These are phyloP conservation scores for Pilatotrama ljubarskyi DNA, from an alignment of 768 basidiomycete genomes.

Conservation along the genomic window DNA sequence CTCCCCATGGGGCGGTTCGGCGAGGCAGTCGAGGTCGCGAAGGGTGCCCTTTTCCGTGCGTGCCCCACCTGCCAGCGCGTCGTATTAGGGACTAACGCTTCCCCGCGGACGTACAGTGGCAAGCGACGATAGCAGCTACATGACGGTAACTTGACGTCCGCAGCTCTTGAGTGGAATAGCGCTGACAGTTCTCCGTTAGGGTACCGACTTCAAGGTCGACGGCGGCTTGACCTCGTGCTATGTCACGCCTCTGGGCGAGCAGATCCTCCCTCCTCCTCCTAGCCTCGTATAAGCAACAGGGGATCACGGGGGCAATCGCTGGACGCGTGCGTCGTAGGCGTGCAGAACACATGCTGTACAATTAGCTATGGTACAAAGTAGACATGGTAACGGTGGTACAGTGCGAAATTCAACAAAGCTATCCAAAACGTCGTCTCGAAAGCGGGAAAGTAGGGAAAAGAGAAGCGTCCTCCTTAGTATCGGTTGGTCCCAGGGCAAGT, in stretches of 20 bases:
- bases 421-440: not conserved
- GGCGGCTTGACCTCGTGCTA: conserved; percentile 93
- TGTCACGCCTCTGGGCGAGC: conserved; percentile 86
- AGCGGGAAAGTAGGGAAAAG: not conserved
- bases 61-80: conserved; percentile 22
- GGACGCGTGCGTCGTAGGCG: not conserved
- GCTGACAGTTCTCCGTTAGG: conserved; percentile 41
- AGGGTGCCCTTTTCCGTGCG: conserved; percentile 90
- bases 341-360: conserved; percentile 1
- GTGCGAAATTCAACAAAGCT: not conserved
- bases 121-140: conserved; percentile 93
- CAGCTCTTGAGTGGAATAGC: not conserved
- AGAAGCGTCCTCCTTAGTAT: not conserved
- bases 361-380: conserved; percentile 7
- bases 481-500: not conserved
- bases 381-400: not conserved
- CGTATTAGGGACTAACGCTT: conserved; percentile 2
- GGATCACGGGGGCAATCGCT: not conserved
- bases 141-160: conserved; percentile 64
- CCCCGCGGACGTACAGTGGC: conserved; percentile 54
- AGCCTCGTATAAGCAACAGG: conserved; percentile 49
- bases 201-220: conserved; percentile 93
- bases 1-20: conserved; percentile 98
- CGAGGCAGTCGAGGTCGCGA: conserved; percentile 93
- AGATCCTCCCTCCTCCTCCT: conserved; percentile 63